Percentiles rank a stretch among this genome's conserved stretches.
phyloP scores from a whole-genome alignment of 2,329 filamentous ascomycete species.

The Monosporascus sp. region DNA sequence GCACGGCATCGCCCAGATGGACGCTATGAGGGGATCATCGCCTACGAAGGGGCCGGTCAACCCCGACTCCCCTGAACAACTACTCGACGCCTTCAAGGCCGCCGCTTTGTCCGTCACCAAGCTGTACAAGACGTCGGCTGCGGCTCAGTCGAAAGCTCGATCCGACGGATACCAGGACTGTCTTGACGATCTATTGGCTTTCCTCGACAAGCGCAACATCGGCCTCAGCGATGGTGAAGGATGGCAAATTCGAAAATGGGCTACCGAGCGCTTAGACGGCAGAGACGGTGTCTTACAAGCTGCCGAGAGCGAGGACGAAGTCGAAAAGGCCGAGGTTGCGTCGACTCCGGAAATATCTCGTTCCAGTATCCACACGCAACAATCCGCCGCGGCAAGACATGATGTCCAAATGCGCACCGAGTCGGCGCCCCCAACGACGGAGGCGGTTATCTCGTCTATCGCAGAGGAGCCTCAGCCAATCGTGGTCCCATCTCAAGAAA shows the following conservation, averaged over 20 bases:
- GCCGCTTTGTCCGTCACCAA: constrained; percentile 93
- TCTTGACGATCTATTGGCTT: constrained; percentile 79
- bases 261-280: constrained; percentile 64
- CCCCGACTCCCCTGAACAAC: constrained; percentile 51
- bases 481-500: constrained; percentile 51
- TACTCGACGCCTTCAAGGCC: constrained; percentile 85
- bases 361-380: constrained; percentile 37
- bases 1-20: constrained; percentile 13
- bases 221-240: constrained; percentile 76
- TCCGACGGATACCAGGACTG: constrained; percentile 89
- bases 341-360: constrained; percentile 55
- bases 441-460: constrained; percentile 10
- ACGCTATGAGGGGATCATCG: constrained; percentile 24
- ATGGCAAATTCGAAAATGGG: constrained; percentile 57
- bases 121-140: constrained; percentile 86
- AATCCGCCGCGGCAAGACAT: constrained; percentile 28
- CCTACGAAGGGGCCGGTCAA: constrained; percentile 29
- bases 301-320: constrained; percentile 66
- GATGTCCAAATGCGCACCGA: constrained; percentile 30
- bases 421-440: constrained; percentile 25
- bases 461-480: constrained; percentile 29
- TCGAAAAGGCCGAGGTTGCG: constrained; percentile 54
- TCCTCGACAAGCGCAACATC: constrained; percentile 77
- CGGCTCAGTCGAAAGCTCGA: constrained; percentile 69
- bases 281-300: constrained; percentile 47